Base-by-base conservation (phyloP, 768 basidiomycete genomes). In the Strobilomyces confusus region DNA sequence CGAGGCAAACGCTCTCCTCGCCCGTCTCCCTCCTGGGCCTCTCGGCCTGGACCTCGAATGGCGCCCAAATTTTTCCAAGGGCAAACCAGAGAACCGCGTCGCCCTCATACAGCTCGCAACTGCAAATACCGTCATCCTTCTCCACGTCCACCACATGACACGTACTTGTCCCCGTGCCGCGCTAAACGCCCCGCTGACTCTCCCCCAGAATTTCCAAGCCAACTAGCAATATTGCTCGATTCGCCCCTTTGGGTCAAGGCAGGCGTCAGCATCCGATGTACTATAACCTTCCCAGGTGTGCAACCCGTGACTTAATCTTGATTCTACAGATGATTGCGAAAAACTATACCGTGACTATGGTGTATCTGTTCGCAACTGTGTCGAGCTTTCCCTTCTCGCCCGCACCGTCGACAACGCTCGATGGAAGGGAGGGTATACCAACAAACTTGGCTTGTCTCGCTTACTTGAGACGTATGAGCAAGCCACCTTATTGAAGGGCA, bases 21-120 rank as follows among this genome's bases (percentile, higher is more conserved):
- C 59, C 34, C 4, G 19, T 7, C 44, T 70, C n/a, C 59, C 61
- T 8, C 52, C 38, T 23, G 70, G 69, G 4, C 65, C 63, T 14
- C 38, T 80, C 46, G 90, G 90, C 25, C 83, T 92, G 57, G 90
- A 92, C 63, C 73, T 89, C 34, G 90, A 92, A 69, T 92, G 90
- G 89, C 81, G 77, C 55, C 90, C 90, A 0, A 80, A 62, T 19
- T 82, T 70, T 59, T 56, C 58, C 43, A 83, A 80, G 62, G 81
- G 84, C 19, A 63, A 69, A 23, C 61, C 69, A 25, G 79, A 84
- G 66, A 87, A 91, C 62, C 85, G 77, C 22, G 83, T 88, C 19
- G 82, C 90, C 3, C 75, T 92, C 22, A 75, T 92, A 4, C 89
- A 92, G 64, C 77, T 92, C 17, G 84, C 87, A 2, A 81, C 74